Base-by-base conservation (phyloP, 2,329 filamentous ascomycete species). In the Botryotinia convoluta region DNA sequence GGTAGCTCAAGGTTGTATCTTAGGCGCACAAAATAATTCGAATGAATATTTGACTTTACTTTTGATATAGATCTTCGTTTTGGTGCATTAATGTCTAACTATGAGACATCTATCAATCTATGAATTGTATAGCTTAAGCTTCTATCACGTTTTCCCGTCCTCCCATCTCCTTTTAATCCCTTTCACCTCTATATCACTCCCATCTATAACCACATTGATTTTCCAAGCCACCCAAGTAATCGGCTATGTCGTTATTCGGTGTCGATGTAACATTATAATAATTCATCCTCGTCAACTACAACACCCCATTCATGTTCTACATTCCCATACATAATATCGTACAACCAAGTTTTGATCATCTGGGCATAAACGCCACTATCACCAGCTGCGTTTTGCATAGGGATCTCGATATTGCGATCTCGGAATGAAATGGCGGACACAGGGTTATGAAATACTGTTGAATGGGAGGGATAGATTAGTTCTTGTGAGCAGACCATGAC, bases 281-380 rank as follows among this genome's bases (percentile, higher is more conserved):
- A 71, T 69, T 72, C 54, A 60, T 80, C 74, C 78, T 92, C 90
- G 63, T 88, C 84, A 60, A 94, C 86, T 48, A 92, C 85, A 73
- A 93, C 86, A 39, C 88, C 90, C 91, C 92, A 94, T 67, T 87
- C 83, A 81, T 94, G 91, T 74, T 90, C 80, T 79, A 87, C 88
- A 72, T 87, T 87, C 37, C 92, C 92, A 81, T 91, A 94, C 89
- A 92, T 93, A 82, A 94, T 93, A 77, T 91, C 89, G 77, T 86
- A 84, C 75, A 94, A 83, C 87, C 88, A 91, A 59, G 83, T 83
- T 86, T 92, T 93, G 80, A 94, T 82, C 81, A 85, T 84, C 77
- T 82, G 79, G 37, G 90, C 89, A 79, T 89, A 86, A 63, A 84
- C 79, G 60, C 88, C 90, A 70, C 83, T 84, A 63, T 84, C 80